Conservation (phyloP, 257 asterid species). For the Nicotiana tomentosiformis region DNA sequence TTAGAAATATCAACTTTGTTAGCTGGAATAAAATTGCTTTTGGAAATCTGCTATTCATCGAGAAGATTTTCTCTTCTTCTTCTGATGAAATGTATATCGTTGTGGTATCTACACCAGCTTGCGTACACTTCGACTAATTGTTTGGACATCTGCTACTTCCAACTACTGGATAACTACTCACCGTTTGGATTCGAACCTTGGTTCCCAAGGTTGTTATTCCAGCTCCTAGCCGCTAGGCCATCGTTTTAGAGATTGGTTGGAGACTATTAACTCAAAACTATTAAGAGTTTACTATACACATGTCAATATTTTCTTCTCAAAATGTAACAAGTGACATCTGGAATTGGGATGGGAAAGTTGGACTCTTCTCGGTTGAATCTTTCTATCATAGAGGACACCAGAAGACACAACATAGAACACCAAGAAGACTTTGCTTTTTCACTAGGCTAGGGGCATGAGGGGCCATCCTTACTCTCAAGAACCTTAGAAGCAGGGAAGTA, state of each 20-base stretch:
- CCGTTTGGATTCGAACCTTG: not conserved
- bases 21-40: not conserved
- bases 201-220: not conserved
- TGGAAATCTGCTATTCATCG: not conserved
- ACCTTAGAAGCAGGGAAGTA: too few relatives aligned
- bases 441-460: too few relatives aligned
- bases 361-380: not conserved
- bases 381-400: not conserved
- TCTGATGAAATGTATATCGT: not conserved
- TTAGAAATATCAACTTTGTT: not conserved
- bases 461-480: too few relatives aligned
- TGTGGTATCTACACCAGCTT: not conserved
- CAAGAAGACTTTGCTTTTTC: not conserved
- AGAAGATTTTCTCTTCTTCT: not conserved
- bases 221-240: not conserved
- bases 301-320: not conserved
- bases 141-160: not conserved
- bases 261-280: not conserved
- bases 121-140: not conserved
- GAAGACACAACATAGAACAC: not conserved
- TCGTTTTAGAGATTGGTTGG: not conserved
- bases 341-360: not conserved
- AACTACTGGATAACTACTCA: not conserved
- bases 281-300: not conserved
- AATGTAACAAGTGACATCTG: not conserved